These are phyloP conservation scores for Tuber umbilicatum DNA, from an alignment of 495 filamentous ascomycete genomes.

Conservation along the genomic window DNA sequence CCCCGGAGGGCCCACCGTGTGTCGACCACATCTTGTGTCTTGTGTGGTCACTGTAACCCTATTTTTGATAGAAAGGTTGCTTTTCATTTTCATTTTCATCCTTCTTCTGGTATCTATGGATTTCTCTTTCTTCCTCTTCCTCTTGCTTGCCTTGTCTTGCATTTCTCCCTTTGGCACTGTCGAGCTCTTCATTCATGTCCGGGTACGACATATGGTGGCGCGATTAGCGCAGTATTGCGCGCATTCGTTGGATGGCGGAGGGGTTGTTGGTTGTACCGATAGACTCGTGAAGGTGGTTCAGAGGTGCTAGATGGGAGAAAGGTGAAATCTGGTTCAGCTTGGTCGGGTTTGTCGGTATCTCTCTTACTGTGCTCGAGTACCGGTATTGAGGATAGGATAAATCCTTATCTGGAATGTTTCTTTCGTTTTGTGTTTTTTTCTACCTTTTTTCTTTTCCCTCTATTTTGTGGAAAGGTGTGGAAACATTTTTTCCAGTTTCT, in stretches of 20 bases:
- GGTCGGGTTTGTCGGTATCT: background rate
- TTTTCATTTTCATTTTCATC: background rate
- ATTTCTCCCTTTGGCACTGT: no score
- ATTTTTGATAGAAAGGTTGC: background rate
- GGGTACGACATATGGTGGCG: background rate
- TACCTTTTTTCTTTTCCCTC: background rate
- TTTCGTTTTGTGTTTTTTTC: background rate
- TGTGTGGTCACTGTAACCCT: background rate
- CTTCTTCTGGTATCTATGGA: conserved; percentile 1
- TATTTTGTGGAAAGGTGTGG: background rate
- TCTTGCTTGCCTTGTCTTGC: no score
- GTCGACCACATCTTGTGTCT: background rate
- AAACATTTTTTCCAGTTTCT: background rate
- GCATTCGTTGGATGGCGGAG: background rate
- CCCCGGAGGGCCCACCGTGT: background rate
- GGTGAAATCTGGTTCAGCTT: background rate
- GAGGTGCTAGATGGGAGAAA: background rate
- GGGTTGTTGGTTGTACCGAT: background rate
- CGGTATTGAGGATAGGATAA: background rate
- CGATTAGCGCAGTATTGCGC: background rate
- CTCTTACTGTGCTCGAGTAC: no score
- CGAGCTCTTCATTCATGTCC: no score
- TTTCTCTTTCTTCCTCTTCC: background rate
- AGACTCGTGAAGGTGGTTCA: background rate
- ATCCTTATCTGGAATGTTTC: background rate